phyloP scores from a whole-genome alignment of 1,284 basidiomycete species.

The Lentinus polychrous region DNA sequence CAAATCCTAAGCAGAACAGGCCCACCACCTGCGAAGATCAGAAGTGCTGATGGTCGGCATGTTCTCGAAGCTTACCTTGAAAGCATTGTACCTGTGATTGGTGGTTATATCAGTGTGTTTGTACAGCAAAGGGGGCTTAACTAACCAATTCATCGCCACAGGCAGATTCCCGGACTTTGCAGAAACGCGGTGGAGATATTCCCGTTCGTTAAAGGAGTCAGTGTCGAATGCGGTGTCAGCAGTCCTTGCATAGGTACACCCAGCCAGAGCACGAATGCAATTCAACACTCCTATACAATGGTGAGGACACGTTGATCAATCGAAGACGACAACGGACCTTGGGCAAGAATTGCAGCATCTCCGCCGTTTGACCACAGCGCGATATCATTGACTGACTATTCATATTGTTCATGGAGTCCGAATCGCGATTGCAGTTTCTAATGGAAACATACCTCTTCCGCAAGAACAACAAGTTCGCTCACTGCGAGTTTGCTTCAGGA shows the following conservation, averaged over 20 bases:
- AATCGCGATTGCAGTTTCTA: neutral
- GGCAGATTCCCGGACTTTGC: constrained; percentile 39
- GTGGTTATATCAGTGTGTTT: constrained; percentile 3
- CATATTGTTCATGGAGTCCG: neutral
- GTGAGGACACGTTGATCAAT: constrained; percentile 4
- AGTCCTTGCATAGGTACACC: constrained; percentile 43
- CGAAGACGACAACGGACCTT: constrained; percentile 30
- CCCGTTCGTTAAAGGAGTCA: constrained; percentile 48
- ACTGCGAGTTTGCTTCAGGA: constrained; percentile 36
- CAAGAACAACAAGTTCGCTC: constrained; percentile 46
- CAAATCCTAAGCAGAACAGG: constrained; percentile 52
- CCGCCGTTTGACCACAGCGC: constrained; percentile 47
- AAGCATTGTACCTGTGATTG: constrained; percentile 52
- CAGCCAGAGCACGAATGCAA: constrained; percentile 55
- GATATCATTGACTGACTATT: constrained; percentile 49
- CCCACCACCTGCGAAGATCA: constrained; percentile 40
- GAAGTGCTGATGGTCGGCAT: neutral
- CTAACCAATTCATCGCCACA: constrained; percentile 54
- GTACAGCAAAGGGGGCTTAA: constrained; percentile 4
- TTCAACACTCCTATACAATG: constrained; percentile 41
- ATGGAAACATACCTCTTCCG: constrained; percentile 47
- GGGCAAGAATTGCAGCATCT: constrained; percentile 46
- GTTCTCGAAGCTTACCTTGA: constrained; percentile 38
- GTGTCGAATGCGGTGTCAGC: constrained; percentile 52
- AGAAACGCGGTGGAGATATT: constrained; percentile 40